phyloP scores from a whole-genome alignment of 2,329 filamentous ascomycete species.

The Mycogone perniciosa region DNA sequence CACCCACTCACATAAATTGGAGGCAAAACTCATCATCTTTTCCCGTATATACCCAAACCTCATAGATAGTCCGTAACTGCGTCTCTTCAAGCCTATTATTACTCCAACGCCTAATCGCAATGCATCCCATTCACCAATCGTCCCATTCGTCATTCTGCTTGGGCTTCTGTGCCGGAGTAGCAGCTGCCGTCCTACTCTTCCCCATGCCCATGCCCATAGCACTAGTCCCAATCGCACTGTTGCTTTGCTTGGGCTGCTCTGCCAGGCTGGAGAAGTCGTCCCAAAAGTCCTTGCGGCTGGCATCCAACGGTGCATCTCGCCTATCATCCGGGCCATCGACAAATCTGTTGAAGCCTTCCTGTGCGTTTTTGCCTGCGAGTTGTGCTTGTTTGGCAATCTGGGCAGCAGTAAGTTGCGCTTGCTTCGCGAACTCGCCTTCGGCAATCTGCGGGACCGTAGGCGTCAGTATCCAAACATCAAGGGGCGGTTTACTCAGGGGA shows the following conservation, averaged over 20 bases:
- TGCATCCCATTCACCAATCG: slow-evolving; percentile 44
- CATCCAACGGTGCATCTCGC: slow-evolving; percentile 42
- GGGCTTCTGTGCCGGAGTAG: slow-evolving; percentile 30
- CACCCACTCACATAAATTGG: neutral
- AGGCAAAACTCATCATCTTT: neutral
- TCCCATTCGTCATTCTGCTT: slow-evolving; percentile 56
- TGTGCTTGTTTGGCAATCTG: slow-evolving; percentile 61
- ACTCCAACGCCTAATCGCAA: slow-evolving; percentile 10
- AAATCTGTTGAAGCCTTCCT: slow-evolving; percentile 76
- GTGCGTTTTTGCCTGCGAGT: slow-evolving; percentile 66
- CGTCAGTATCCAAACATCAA: slow-evolving; percentile 17
- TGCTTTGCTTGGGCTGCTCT: slow-evolving; percentile 43
- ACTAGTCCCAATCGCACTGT: slow-evolving; percentile 51
- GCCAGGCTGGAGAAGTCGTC: slow-evolving; percentile 75
- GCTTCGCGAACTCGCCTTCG: slow-evolving; percentile 69
- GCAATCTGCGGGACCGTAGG: slow-evolving; percentile 51
- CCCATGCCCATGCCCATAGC: slow-evolving; percentile 55
- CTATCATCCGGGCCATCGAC: slow-evolving; percentile 64
- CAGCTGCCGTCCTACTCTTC: slow-evolving; percentile 28
- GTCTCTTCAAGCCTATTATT: slow-evolving; percentile 17
- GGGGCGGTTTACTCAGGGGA: neutral
- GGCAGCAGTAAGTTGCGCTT: slow-evolving; percentile 55
- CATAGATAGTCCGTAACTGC: slow-evolving; percentile 15
- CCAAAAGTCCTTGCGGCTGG: slow-evolving; percentile 81
- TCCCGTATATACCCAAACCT: slow-evolving; percentile 19